A percentile compares a stretch with the other conserved stretches of the same genome.
Conservation (phyloP, 2,329 filamentous ascomycete genomes). For the Aspergillus calidoustus region DNA sequence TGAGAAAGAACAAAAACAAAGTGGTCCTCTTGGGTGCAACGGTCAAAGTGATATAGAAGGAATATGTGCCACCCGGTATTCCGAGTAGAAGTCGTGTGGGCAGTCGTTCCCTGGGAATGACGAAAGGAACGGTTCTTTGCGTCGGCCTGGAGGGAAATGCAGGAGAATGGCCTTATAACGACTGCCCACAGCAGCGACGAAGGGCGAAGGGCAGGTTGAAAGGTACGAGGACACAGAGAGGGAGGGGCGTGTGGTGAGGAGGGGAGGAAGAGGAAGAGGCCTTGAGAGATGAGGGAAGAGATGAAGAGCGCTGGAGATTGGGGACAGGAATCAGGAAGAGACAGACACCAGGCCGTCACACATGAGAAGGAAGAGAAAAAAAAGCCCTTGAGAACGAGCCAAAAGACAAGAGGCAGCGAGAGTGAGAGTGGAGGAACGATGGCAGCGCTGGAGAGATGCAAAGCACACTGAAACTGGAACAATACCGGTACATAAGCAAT, state of each 20-base stretch:
- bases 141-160: constrained; percentile 21
- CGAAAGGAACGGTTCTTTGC: constrained; percentile 23
- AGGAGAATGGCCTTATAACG: constrained; percentile 28
- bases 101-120: constrained; percentile 49
- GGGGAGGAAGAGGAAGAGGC: constrained; percentile 16
- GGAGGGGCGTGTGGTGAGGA: constrained; percentile 13
- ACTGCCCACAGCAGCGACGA: constrained; percentile 27
- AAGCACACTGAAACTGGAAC: constrained; percentile 10
- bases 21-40: background rate
- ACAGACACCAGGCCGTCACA: constrained; percentile 21
- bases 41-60: constrained; percentile 18
- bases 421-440: constrained; percentile 19
- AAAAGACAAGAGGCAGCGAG: constrained; percentile 8
- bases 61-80: constrained; percentile 27
- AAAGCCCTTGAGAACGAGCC: background rate
- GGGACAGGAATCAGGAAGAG: constrained; percentile 23
- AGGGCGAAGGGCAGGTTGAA: constrained; percentile 21
- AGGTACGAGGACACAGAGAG: constrained; percentile 17
- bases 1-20: constrained; percentile 15
- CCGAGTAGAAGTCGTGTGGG: constrained; percentile 28
- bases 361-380: constrained; percentile 6
- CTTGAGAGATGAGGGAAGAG: constrained; percentile 21
- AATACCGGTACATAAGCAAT: constrained; percentile 15
- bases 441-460: constrained; percentile 11
- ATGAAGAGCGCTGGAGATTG: constrained; percentile 14